Conservation (phyloP, 768 basidiomycete species). For the Pisolithus sp. region DNA sequence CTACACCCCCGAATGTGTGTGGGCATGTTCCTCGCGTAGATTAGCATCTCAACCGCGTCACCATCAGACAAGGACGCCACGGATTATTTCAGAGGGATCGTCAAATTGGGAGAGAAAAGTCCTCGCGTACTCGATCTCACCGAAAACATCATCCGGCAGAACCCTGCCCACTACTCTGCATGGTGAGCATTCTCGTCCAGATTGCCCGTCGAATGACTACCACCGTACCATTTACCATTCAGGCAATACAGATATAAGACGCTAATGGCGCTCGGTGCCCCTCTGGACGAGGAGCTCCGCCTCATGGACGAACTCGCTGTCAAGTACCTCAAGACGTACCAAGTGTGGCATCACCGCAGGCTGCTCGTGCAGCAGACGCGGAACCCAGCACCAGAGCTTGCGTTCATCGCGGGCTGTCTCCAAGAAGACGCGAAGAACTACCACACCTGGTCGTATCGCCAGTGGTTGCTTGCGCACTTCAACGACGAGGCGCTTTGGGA, state of each 20-base stretch:
- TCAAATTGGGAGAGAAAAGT: conserved; percentile 72
- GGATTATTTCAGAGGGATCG: conserved; percentile 84
- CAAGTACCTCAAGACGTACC: conserved; percentile 87
- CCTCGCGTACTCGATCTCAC: conserved; percentile 80
- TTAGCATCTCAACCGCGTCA: conserved; percentile 4
- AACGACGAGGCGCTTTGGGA: conserved; percentile 65
- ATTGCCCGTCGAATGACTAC: conserved; percentile 1
- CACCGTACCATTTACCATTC: conserved; percentile 1
- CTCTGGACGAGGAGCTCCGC: conserved; percentile 70
- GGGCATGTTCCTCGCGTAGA: not conserved
- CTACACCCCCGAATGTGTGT: conserved; percentile 83
- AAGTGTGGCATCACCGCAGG: conserved; percentile 94
- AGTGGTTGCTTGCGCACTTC: conserved; percentile 89
- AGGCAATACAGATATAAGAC: conserved; percentile 97
- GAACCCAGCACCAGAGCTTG: conserved; percentile 61
- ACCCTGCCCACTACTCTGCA: conserved; percentile 95
- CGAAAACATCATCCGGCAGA: conserved; percentile 80
- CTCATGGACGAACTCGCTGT: conserved; percentile 87
- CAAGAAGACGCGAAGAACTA: conserved; percentile 89
- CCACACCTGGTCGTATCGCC: conserved; percentile 97
- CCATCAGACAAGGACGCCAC: conserved; percentile 84
- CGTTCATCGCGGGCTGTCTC: conserved; percentile 70
- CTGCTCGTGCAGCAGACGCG: conserved; percentile 58
- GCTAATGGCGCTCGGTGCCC: conserved; percentile 56
- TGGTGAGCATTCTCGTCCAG: conserved; percentile 53